Evolutionary conservation across 176 grass and related monocot genomes (phyloP).

Genomic region (Olyra latifolia): DNA sequence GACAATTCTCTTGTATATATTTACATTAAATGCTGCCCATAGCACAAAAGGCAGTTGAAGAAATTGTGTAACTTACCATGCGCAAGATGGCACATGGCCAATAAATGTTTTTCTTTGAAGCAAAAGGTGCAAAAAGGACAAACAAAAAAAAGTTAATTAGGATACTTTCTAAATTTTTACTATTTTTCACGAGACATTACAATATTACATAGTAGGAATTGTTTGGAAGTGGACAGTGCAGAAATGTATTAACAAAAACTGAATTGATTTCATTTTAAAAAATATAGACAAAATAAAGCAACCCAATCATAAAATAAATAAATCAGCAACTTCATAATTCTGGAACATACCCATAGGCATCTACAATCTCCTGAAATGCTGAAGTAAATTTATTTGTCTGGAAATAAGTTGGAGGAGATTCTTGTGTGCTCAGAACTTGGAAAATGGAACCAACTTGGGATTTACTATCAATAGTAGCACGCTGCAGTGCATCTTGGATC

Average conservation of each 20-base stretch:
- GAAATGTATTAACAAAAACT: neutral
- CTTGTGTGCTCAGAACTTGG: conserved; percentile 81
- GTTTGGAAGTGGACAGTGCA: neutral
- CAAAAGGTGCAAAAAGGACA: neutral
- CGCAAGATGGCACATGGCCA: neutral
- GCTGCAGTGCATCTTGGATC: conserved; percentile 78
- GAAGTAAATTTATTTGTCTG: conserved; percentile 82
- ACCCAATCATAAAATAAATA: neutral
- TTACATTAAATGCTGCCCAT: neutral
- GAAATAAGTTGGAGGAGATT: conserved; percentile 92
- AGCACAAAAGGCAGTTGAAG: neutral
- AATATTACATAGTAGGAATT: neutral
- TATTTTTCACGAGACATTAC: neutral
- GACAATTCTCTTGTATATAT: too few relatives aligned
- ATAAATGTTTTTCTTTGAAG: neutral
- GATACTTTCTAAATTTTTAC: neutral
- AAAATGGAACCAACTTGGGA: conserved; percentile 93
- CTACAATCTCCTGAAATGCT: conserved; percentile 91
- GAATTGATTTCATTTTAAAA: neutral
- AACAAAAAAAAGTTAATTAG: neutral
- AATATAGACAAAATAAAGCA: neutral
- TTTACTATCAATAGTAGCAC: conserved; percentile 73
- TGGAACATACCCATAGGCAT: conserved; percentile 86
- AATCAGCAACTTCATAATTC: neutral
- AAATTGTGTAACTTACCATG: neutral